Evolutionary conservation across 306 rosid genomes (phyloP).

Genomic region (Prunus dulcis): DNA sequence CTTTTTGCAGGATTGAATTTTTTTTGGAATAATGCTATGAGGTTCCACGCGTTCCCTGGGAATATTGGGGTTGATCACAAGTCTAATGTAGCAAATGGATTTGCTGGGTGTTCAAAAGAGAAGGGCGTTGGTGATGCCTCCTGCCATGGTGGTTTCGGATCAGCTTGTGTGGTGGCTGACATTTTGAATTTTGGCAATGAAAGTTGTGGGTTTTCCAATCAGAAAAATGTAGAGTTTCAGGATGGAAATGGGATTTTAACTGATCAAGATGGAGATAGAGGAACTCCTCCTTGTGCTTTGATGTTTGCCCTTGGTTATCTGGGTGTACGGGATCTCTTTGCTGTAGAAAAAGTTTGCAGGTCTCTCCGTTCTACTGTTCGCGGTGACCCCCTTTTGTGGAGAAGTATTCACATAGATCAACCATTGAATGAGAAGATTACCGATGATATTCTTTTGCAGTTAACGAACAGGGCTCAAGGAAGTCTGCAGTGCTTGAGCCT

Average conservation of each 20-base stretch:
- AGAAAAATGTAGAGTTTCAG: slow-evolving; percentile 17
- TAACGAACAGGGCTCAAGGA: slow-evolving; percentile 68
- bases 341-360: slow-evolving; percentile 63
- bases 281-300: slow-evolving; percentile 51
- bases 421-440: slow-evolving; percentile 83
- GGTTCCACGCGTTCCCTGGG: slow-evolving; percentile 50
- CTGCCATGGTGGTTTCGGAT: slow-evolving; percentile 28
- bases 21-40: slow-evolving; percentile 57
- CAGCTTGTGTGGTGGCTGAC: slow-evolving; percentile 29
- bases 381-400: slow-evolving; percentile 72
- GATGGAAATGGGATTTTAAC: slow-evolving; percentile 20
- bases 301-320: slow-evolving; percentile 51
- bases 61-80: slow-evolving; percentile 27
- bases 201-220: slow-evolving; percentile 21
- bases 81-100: slow-evolving; percentile 17
- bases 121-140: slow-evolving; percentile 35
- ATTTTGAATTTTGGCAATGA: slow-evolving; percentile 15
- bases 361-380: slow-evolving; percentile 53
- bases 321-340: slow-evolving; percentile 66
- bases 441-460: slow-evolving; percentile 70
- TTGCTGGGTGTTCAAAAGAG: slow-evolving; percentile 29
- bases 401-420: slow-evolving; percentile 62
- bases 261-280: slow-evolving; percentile 41
- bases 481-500: slow-evolving; percentile 74
- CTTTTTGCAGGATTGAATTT: slow-evolving; percentile 65